Conservation (phyloP, 1,284 basidiomycete species). For the Cryptococcus sp. region DNA sequence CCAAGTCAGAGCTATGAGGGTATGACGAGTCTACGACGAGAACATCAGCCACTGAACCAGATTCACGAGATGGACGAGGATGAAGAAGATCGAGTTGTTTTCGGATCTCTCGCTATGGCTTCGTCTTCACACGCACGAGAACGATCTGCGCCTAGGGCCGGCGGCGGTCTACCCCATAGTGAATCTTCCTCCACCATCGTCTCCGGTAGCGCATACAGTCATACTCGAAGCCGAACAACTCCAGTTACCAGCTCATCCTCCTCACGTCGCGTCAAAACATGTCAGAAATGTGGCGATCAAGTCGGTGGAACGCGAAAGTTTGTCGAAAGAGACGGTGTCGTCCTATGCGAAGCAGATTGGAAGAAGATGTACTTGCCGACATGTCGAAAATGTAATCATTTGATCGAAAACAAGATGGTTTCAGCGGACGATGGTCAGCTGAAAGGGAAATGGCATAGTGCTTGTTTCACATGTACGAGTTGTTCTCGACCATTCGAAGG, state of each 20-base stretch:
- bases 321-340: slow-evolving; percentile 63
- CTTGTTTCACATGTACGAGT: slow-evolving; percentile 77
- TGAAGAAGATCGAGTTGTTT: slow-evolving; percentile 28
- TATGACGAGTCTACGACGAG: slow-evolving; percentile 13
- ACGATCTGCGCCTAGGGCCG: neutral
- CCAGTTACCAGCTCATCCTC: slow-evolving; percentile 2
- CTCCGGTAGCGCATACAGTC: neutral
- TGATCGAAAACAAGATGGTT: slow-evolving; percentile 86
- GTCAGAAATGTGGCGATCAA: slow-evolving; percentile 61
- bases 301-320: slow-evolving; percentile 70
- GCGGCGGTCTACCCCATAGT: slow-evolving; percentile 1
- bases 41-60: slow-evolving; percentile 24
- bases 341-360: slow-evolving; percentile 81
- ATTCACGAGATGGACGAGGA: slow-evolving; percentile 41
- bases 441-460: slow-evolving; percentile 84
- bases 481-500: slow-evolving; percentile 84
- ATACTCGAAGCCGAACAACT: slow-evolving; percentile 1
- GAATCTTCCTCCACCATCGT: slow-evolving; percentile 9
- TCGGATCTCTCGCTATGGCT: slow-evolving; percentile 10
- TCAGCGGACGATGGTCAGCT: slow-evolving; percentile 83
- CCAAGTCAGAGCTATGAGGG: slow-evolving; percentile 44
- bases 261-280: slow-evolving; percentile 40
- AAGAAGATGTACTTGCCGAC: slow-evolving; percentile 87
- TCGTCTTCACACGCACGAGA: neutral
- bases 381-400: slow-evolving; percentile 72